Conservation (phyloP, 202 grass and related monocot species). For the Zoysia matrella region DNA sequence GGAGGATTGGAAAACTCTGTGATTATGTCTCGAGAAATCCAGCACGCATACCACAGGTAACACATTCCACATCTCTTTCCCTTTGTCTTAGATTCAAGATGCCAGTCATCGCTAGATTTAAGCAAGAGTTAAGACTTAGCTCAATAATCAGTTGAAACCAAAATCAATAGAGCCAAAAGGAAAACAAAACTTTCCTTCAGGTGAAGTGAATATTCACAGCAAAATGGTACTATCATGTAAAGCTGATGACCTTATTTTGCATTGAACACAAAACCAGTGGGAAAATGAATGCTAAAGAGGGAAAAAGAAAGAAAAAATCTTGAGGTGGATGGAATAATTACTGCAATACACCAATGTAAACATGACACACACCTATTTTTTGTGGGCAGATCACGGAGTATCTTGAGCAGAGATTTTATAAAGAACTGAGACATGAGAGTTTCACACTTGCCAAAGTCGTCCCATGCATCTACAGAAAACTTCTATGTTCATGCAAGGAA, state of each 20-base stretch:
- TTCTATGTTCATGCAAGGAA: conserved; percentile 89
- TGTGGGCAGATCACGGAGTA: conserved; percentile 73
- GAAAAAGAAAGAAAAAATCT: background rate
- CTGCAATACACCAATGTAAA: conserved; percentile 17
- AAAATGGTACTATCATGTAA: background rate
- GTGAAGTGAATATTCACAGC: background rate
- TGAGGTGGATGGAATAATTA: background rate
- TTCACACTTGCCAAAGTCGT: conserved; percentile 82
- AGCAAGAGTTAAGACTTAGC: background rate
- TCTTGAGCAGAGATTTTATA: conserved; percentile 92
- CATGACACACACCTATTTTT: conserved; percentile 5
- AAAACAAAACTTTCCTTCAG: background rate
- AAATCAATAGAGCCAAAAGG: background rate
- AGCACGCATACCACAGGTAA: conserved; percentile 84
- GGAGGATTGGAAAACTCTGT: conserved; percentile 85
- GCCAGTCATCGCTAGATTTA: background rate
- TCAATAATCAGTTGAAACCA: background rate
- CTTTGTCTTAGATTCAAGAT: background rate
- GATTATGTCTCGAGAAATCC: conserved; percentile 94
- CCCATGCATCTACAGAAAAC: conserved; percentile 80
- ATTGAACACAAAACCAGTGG: conserved; percentile 18
- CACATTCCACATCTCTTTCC: background rate
- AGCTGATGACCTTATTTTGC: conserved; percentile 3
- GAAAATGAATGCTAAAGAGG: background rate
- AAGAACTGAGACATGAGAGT: conserved; percentile 86